phyloP scores from a whole-genome alignment of 306 rosid genomes.

The Cercis canadensis region DNA sequence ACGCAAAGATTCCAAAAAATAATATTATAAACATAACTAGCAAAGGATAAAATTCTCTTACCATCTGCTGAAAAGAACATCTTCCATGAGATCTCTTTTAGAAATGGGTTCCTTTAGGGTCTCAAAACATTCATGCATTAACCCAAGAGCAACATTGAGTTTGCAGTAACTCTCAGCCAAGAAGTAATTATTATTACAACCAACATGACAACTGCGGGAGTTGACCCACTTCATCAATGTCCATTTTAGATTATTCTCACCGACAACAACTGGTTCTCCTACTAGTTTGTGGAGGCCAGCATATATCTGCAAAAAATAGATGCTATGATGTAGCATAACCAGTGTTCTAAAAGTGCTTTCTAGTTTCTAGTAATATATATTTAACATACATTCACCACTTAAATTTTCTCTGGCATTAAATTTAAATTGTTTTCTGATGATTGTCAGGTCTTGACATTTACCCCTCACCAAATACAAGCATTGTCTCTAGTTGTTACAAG shows the following conservation, averaged over 20 bases:
- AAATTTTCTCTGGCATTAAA: constrained; percentile 21
- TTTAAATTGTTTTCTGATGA: constrained; percentile 2
- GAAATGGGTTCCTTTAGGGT: constrained; percentile 73
- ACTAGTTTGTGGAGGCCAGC: constrained; percentile 54
- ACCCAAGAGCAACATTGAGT: constrained; percentile 74
- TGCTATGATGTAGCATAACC: constrained; percentile 28
- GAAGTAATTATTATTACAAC: constrained; percentile 33
- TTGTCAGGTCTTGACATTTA: constrained; percentile 6
- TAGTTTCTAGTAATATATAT: constrained; percentile 18
- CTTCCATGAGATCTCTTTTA: constrained; percentile 67
- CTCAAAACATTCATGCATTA: constrained; percentile 93
- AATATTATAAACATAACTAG: constrained; percentile 1
- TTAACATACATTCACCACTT: background rate
- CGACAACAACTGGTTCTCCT: constrained; percentile 60
- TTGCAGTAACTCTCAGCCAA: constrained; percentile 61
- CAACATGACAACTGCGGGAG: constrained; percentile 35
- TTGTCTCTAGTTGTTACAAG: constrained; percentile 9
- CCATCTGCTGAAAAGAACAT: constrained; percentile 75
- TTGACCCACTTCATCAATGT: constrained; percentile 56
- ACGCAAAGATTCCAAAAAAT: no score
- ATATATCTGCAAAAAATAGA: constrained; percentile 61
- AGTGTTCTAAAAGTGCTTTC: background rate
- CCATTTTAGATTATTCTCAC: constrained; percentile 71
- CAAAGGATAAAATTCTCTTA: constrained; percentile 42
- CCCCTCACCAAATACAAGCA: constrained; percentile 12